These are phyloP conservation scores for Petunia secreta DNA, from an alignment of 257 asterid species.

Conservation along the genomic window DNA sequence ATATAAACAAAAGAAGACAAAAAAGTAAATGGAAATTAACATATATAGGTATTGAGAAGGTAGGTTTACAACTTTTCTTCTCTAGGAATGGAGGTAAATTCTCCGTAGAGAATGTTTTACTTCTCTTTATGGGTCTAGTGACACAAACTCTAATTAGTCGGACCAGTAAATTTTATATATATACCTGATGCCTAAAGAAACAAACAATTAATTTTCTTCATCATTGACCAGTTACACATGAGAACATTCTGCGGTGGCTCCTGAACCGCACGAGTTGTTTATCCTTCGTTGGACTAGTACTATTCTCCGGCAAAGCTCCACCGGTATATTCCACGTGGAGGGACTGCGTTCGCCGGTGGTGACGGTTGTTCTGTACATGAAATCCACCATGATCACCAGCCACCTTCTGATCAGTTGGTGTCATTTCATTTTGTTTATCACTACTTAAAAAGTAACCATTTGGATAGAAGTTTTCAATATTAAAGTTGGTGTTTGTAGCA, in stretches of 20 bases:
- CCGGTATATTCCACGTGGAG: neutral
- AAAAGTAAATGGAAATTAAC: too few species aligned
- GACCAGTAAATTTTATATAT: neutral
- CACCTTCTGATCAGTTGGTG: neutral
- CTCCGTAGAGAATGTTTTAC: too few species aligned
- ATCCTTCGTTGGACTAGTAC: conserved; percentile 9
- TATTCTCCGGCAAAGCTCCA: neutral
- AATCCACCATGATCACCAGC: neutral
- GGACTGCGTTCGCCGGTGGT: conserved; percentile 29
- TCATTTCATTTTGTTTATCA: neutral
- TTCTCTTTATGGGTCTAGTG: neutral
- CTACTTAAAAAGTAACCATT: conserved; percentile 18
- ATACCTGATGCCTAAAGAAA: neutral
- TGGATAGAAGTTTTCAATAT: conserved; percentile 11
- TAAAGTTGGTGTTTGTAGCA: neutral
- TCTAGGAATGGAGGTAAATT: too few species aligned
- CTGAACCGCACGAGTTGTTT: conserved; percentile 56
- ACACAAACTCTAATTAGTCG: neutral
- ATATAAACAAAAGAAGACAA: neutral
- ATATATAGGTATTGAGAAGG: too few species aligned
- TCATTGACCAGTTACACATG: conserved; percentile 54
- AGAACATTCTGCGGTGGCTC: conserved; percentile 54
- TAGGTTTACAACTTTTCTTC: too few species aligned
- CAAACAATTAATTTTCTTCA: neutral
- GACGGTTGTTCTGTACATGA: conserved; percentile 28